A percentile compares a stretch with the other conserved stretches of the same genome.
These are phyloP conservation scores for Fagopyrum esculentum DNA, from an alignment of 148 eudicot genomes.

Conservation along the genomic window DNA sequence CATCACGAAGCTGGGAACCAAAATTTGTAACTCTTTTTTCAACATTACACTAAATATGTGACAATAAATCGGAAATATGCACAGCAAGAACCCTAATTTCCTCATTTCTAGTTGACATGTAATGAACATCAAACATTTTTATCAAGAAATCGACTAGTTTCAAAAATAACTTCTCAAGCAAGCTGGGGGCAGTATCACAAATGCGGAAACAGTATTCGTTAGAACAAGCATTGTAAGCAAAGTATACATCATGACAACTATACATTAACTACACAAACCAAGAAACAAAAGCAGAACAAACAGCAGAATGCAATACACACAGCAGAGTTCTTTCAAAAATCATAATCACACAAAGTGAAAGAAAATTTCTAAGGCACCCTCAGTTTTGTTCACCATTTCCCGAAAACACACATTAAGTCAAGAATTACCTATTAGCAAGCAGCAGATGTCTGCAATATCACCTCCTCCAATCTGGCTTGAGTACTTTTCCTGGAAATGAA, in stretches of 20 bases:
- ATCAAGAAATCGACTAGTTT: background rate
- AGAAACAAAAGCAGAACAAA: background rate
- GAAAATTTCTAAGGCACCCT: constrained; percentile 5
- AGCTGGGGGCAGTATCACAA: background rate
- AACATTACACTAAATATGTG: background rate
- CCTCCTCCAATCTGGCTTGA: constrained; percentile 57
- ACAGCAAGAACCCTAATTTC: no score
- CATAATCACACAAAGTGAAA: background rate
- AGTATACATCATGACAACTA: background rate
- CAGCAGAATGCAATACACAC: background rate
- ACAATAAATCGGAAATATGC: background rate
- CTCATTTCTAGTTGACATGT: background rate
- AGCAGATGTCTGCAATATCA: constrained; percentile 18
- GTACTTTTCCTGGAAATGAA: constrained; percentile 37
- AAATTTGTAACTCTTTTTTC: background rate
- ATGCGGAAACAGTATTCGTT: background rate
- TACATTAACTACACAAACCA: constrained; percentile 6
- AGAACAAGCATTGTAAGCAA: constrained; percentile 8
- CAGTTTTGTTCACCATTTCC: background rate
- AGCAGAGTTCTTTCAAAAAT: background rate
- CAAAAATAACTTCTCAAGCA: background rate
- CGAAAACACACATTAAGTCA: background rate
- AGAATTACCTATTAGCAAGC: background rate
- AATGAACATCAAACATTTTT: background rate
- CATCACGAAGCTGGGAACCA: no score